Percentiles rank a stretch among this genome's conserved stretches.
phyloP scores from a whole-genome alignment of 768 basidiomycete species.

The Xerocomus spinulosus region DNA sequence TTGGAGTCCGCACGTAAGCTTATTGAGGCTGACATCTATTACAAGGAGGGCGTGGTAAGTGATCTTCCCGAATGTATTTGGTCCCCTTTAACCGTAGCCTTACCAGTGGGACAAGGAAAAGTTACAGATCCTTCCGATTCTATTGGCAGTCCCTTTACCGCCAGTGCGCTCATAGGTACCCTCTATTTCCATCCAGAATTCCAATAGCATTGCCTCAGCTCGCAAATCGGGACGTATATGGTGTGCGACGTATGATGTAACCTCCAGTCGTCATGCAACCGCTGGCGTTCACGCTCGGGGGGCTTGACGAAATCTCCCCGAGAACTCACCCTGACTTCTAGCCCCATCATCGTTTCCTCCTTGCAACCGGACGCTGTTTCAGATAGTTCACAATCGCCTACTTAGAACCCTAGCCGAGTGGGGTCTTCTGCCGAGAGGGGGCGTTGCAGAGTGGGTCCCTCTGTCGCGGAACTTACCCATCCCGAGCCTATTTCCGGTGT shows the following conservation, averaged over 20 bases:
- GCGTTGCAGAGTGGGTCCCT: not conserved
- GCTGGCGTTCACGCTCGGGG: not conserved
- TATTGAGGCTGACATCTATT: conserved; percentile 23
- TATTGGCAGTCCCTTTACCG: conserved; percentile 26
- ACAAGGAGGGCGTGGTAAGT: conserved; percentile 23
- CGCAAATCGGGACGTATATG: not conserved
- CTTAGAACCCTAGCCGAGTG: not conserved
- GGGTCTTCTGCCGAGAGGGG: not conserved
- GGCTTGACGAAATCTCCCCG: not conserved
- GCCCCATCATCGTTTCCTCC: not conserved
- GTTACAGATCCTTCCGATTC: conserved; percentile 46
- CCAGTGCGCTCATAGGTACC: conserved; percentile 5
- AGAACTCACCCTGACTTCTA: not conserved
- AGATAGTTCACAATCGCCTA: not conserved
- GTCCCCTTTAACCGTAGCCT: not conserved
- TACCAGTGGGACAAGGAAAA: conserved; percentile 57
- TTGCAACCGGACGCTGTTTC: not conserved
- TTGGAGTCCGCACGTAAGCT: conserved; percentile 39
- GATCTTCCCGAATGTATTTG: not conserved
- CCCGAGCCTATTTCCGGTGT: too few relatives aligned
- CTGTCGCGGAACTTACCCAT: conserved; percentile 7
- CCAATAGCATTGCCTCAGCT: not conserved
- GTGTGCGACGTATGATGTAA: not conserved
- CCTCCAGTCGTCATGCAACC: conserved; percentile 1
- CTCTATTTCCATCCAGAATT: not conserved